Percentiles rank a stretch among this genome's conserved stretches.
Conservation (phyloP, 176 grass and related monocot genomes). For the Hyparrhenia diplandra region DNA sequence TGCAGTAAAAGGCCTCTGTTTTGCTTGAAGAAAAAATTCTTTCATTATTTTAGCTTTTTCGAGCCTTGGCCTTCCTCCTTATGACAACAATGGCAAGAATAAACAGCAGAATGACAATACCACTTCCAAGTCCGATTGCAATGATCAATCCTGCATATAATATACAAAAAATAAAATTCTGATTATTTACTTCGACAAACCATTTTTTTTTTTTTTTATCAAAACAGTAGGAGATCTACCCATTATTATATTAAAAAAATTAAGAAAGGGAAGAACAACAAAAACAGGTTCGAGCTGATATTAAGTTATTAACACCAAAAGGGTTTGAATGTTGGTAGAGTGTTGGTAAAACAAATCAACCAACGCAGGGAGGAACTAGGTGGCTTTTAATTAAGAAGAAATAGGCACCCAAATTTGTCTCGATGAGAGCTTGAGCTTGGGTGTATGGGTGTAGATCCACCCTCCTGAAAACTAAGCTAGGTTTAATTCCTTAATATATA, state of each 20-base stretch:
- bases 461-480: too few species aligned
- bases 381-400: too few species aligned
- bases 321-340: too few species aligned
- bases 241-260: not conserved
- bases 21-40: conserved; percentile 55
- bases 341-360: too few species aligned
- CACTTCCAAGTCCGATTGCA: conserved; percentile 18
- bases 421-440: too few species aligned
- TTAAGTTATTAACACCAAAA: not conserved
- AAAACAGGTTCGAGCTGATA: not conserved
- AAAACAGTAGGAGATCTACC: not conserved
- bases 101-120: conserved; percentile 30
- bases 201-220: not conserved
- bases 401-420: too few species aligned
- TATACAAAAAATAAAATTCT: not conserved
- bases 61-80: conserved; percentile 23
- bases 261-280: too few species aligned
- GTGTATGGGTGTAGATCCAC: too few species aligned
- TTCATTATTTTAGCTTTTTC: conserved; percentile 28
- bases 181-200: not conserved
- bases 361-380: too few species aligned
- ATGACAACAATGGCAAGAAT: conserved; percentile 19
- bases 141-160: not conserved
- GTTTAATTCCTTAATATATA: not conserved
- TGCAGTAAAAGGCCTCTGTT: conserved; percentile 47